Percentiles rank a stretch among this genome's conserved stretches.
Conservation (phyloP, 805 yeast species). For the Yamadazyma endophytica region DNA sequence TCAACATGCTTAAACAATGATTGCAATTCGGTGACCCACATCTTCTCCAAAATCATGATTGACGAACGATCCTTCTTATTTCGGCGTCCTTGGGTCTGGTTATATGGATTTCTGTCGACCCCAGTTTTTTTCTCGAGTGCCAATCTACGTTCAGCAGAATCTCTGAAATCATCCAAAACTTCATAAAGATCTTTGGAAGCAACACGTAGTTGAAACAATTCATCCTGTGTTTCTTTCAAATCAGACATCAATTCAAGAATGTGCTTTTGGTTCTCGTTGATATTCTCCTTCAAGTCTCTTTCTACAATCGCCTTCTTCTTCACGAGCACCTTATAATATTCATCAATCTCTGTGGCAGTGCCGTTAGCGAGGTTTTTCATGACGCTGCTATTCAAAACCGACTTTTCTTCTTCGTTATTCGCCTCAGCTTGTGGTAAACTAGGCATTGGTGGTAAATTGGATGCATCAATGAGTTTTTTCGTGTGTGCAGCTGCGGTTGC, state of each 20-base stretch:
- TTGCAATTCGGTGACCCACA: slow-evolving; percentile 75
- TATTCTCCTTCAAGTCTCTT: slow-evolving; percentile 53
- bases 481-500: slow-evolving; percentile 29
- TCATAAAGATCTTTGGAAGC: slow-evolving; percentile 57
- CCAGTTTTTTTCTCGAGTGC: slow-evolving; percentile 32
- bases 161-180: slow-evolving; percentile 54
- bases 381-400: slow-evolving; percentile 15
- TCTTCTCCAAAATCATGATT: slow-evolving; percentile 66
- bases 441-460: slow-evolving; percentile 31
- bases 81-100: slow-evolving; percentile 1
- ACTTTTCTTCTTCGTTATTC: slow-evolving; percentile 3
- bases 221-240: slow-evolving; percentile 59
- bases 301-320: slow-evolving; percentile 48
- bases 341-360: slow-evolving; percentile 68
- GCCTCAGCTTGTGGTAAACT: slow-evolving; percentile 6
- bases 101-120: slow-evolving; percentile 14
- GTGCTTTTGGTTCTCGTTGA: slow-evolving; percentile 60
- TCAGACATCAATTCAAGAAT: slow-evolving; percentile 58
- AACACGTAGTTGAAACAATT: slow-evolving; percentile 56
- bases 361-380: slow-evolving; percentile 51
- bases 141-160: slow-evolving; percentile 56
- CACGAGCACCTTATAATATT: slow-evolving; percentile 53
- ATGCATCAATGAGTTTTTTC: slow-evolving; percentile 18
- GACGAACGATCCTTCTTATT: slow-evolving; percentile 59
- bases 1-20: slow-evolving; percentile 77